phyloP scores from a whole-genome alignment of 1,284 basidiomycete species.

The Tranzscheliella williamsii region DNA sequence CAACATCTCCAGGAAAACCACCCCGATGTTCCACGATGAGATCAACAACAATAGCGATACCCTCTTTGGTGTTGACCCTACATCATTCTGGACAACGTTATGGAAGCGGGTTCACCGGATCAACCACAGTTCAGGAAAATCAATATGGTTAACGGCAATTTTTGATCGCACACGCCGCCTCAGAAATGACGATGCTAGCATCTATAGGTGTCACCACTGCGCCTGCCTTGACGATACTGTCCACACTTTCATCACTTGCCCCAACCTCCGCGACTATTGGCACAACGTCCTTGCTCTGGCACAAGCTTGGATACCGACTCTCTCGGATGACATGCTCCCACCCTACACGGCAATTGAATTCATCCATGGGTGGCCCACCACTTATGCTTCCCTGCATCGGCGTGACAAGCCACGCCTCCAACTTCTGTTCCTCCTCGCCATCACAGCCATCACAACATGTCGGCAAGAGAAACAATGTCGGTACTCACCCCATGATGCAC shows the following conservation, averaged over 20 bases:
- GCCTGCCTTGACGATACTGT: not conserved
- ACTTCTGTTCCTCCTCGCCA: too few relatives aligned
- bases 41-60: not conserved
- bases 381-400: too few relatives aligned
- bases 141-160: not conserved
- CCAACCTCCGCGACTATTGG: not conserved
- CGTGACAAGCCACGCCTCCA: too few relatives aligned
- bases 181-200: not conserved
- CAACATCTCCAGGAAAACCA: not conserved
- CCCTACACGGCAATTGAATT: not conserved
- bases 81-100: not conserved
- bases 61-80: too few relatives aligned
- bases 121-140: not conserved
- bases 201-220: not conserved
- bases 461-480: too few relatives aligned
- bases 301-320: not conserved
- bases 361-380: not conserved
- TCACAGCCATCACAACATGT: too few relatives aligned
- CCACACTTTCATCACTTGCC: not conserved
- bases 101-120: not conserved
- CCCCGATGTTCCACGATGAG: not conserved
- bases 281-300: not conserved
- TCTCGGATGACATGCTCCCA: not conserved
- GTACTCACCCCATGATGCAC: too few relatives aligned
- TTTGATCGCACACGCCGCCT: not conserved